Evolutionary conservation across 2,329 filamentous ascomycete species (phyloP).

Genomic region (Alternaria ethzedia): DNA sequence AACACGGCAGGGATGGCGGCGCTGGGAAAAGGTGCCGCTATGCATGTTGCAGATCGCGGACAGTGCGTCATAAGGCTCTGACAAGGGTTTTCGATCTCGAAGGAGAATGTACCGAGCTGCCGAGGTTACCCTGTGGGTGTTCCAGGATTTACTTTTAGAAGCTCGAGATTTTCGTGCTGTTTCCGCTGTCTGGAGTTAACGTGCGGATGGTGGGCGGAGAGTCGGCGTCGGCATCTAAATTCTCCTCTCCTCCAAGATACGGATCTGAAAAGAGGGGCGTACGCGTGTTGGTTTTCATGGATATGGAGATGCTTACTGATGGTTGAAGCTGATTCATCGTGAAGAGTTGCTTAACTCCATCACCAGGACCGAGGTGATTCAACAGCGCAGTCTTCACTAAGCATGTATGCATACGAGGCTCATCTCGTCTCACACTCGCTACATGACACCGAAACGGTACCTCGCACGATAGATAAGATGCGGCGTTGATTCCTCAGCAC

Average conservation of each 20-base stretch:
- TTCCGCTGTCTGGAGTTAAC: not conserved
- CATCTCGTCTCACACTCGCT: not conserved
- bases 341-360: not conserved
- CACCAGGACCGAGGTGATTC: not conserved
- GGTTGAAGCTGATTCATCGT: not conserved
- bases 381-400: not conserved
- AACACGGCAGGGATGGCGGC: not conserved
- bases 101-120: conserved; percentile 4
- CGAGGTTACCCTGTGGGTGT: not conserved
- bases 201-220: not conserved
- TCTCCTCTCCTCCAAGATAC: not conserved
- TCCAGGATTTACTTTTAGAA: not conserved
- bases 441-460: not conserved
- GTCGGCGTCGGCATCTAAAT: not conserved
- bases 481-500: not conserved
- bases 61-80: conserved; percentile 7
- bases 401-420: not conserved
- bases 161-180: not conserved
- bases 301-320: not conserved
- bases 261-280: not conserved
- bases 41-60: conserved; percentile 8
- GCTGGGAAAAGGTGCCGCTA: not conserved
- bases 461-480: not conserved
- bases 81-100: not conserved
- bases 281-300: not conserved